phyloP scores from a whole-genome alignment of 2,329 filamentous ascomycete genomes.

The Bipolaris bicolor region DNA sequence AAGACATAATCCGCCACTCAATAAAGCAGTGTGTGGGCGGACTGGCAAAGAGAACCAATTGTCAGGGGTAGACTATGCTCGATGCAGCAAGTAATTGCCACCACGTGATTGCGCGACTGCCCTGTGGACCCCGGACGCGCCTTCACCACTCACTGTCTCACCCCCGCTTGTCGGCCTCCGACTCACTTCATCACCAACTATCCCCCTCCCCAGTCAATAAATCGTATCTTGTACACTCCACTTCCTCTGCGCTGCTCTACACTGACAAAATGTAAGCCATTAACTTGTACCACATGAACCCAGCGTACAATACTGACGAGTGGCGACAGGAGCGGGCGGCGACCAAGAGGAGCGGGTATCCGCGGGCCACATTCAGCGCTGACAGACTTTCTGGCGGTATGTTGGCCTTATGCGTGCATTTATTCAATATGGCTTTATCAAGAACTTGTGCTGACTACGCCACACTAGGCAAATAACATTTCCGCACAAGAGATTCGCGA shows the following conservation, averaged over 20 bases:
- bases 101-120: conserved; percentile 39
- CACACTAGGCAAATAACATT: conserved; percentile 70
- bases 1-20: neutral
- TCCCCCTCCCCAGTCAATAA: neutral
- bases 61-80: conserved; percentile 16
- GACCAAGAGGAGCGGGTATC: conserved; percentile 54
- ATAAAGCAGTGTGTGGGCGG: no score
- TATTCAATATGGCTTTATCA: neutral
- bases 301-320: conserved; percentile 23
- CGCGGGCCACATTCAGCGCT: conserved; percentile 69
- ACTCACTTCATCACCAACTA: neutral
- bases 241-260: neutral
- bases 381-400: conserved; percentile 70
- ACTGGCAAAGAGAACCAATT: neutral
- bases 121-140: conserved; percentile 21
- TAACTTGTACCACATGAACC: no score
- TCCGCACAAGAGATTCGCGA: conserved; percentile 68
- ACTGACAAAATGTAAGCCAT: conserved; percentile 24
- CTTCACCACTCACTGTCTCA: conserved; percentile 9
- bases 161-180: conserved; percentile 13
- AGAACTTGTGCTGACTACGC: neutral
- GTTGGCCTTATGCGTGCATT: conserved; percentile 26
- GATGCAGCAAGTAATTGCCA: conserved; percentile 31
- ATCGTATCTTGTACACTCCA: neutral
- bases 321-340: conserved; percentile 40